Conservation (phyloP, 2,329 filamentous ascomycete genomes). For the Sporothrix globosa region DNA sequence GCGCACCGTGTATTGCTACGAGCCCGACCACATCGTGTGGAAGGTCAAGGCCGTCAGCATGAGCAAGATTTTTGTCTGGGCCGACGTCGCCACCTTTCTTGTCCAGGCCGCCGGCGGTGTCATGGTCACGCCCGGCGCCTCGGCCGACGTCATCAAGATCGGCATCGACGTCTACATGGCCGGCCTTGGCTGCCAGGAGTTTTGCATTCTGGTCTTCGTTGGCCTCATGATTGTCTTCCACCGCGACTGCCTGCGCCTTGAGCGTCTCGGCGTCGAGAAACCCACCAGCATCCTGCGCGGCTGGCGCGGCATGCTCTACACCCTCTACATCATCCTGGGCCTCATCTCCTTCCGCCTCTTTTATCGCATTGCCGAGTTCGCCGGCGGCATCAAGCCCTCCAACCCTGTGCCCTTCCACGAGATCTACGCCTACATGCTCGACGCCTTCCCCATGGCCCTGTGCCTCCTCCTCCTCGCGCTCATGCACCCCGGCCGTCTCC, state of each 20-base stretch:
- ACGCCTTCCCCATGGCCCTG: slow-evolving; percentile 61
- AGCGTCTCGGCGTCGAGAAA: neutral
- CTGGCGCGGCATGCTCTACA: slow-evolving; percentile 45
- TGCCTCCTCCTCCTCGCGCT: slow-evolving; percentile 48
- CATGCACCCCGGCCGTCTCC: slow-evolving; percentile 54
- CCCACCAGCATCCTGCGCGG: slow-evolving; percentile 34
- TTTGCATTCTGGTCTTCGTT: slow-evolving; percentile 46
- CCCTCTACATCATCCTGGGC: slow-evolving; percentile 43
- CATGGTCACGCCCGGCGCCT: slow-evolving; percentile 41
- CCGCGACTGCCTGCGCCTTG: slow-evolving; percentile 36
- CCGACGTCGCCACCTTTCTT: slow-evolving; percentile 54
- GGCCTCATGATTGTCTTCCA: slow-evolving; percentile 46
- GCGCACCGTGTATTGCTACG: slow-evolving; percentile 46
- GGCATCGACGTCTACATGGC: slow-evolving; percentile 48
- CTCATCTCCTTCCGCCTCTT: slow-evolving; percentile 57
- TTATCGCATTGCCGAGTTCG: slow-evolving; percentile 63
- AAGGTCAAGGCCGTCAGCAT: slow-evolving; percentile 45
- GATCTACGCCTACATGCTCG: slow-evolving; percentile 54
- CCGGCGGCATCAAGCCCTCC: slow-evolving; percentile 47
- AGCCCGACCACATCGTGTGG: slow-evolving; percentile 43
- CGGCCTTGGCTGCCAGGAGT: slow-evolving; percentile 46
- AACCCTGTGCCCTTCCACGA: slow-evolving; percentile 56
- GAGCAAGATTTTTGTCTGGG: slow-evolving; percentile 52
- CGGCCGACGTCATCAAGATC: slow-evolving; percentile 39
- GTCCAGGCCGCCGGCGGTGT: slow-evolving; percentile 49